phyloP scores from a whole-genome alignment of 2,329 filamentous ascomycete species.

The Colletotrichum horii region DNA sequence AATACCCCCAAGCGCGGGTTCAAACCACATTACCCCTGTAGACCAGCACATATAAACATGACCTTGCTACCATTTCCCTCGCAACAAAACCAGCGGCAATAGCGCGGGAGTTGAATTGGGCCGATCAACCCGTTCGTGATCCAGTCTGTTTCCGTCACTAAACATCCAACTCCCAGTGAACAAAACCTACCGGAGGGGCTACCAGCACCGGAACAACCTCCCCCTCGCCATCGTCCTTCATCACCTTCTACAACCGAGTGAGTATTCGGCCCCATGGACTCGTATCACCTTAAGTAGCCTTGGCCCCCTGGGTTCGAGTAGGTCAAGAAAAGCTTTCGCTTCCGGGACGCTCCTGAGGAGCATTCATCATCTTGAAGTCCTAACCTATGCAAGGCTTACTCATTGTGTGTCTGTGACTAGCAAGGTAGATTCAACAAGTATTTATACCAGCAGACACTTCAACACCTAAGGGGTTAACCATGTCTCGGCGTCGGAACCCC shows the following conservation, averaged over 20 bases:
- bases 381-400: too few species aligned
- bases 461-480: rapidly evolving
- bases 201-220: neutral
- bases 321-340: neutral
- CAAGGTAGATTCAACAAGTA: too few species aligned
- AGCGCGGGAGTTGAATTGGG: neutral
- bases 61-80: rapidly evolving
- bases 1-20: too few species aligned
- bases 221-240: neutral
- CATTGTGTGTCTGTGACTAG: too few species aligned
- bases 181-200: neutral
- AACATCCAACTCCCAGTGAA: neutral
- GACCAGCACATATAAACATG: neutral
- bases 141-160: rapidly evolving
- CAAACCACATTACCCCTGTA: too few species aligned
- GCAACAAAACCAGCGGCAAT: neutral
- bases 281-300: neutral
- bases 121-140: too few species aligned
- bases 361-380: neutral
- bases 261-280: rapidly evolving
- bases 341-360: neutral
- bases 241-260: neutral
- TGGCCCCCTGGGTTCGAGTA: neutral
- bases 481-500: neutral
- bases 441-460: neutral